Evolutionary conservation across 441 rosid genomes (phyloP), one percentile per base, ranked within the genome.

Genomic region (Adansonia gregorii): DNA sequence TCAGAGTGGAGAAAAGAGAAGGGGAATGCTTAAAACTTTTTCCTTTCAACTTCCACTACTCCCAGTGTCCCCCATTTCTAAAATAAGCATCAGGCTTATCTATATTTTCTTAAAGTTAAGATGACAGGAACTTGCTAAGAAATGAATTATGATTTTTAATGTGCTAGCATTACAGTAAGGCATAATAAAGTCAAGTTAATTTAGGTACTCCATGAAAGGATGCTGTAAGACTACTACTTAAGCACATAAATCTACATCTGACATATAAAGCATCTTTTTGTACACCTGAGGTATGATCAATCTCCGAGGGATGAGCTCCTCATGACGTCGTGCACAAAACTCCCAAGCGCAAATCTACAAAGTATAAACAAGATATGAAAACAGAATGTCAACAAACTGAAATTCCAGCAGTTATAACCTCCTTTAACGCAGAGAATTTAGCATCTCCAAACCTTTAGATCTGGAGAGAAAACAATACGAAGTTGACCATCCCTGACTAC

Each of bases 341-440:
- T 88, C 91, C 91, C 91, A 88, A 59, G 89, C 84, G 79, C 85
- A 85, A 61, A 88, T 88, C 91, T 88, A 67, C 52, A 72, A 73
- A 48, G 72, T n/a, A 73, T 66, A 48, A 78, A 65, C 39, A 70
- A 45, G 59, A 17, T n/a, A 72, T 55, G 60, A 41, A 8, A 55
- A 49, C 22, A 73, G 7, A 78, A 74, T 35, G 67, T 64, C 79
- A 69, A 76, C 8, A 27, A 12, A 45, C 48, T 49, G 45, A 45
- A 22, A 65, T 20, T 78, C 20, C 48, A 15, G 58, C 45, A 70
- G 67, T 65, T 46, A 67, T 63, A 58, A 67, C 8, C 39, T 70
- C 46, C 41, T 7, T 17, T 65, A 27, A 58, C 56, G 60, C 15
- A 59, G 17, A 52, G 11, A 59, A 74, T 77, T 48, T 63, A 55